phyloP scores from a whole-genome alignment of 805 yeast species.

The Phaffomyces thermotolerans region DNA sequence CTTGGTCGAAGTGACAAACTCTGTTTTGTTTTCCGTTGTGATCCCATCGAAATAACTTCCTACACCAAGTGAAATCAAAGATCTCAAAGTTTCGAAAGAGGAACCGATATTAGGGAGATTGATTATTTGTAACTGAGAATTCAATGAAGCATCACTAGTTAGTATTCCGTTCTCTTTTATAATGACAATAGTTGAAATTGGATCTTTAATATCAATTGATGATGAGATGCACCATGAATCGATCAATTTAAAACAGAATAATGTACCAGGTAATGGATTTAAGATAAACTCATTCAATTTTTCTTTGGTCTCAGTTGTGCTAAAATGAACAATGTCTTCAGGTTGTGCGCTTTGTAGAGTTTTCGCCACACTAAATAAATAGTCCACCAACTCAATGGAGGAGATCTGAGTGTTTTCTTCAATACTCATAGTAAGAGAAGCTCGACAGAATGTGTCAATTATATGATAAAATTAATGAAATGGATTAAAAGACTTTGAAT shows the following conservation, averaged over 20 bases:
- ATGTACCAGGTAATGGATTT: constrained; percentile 18
- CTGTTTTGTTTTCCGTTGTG: constrained; percentile 23
- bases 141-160: constrained; percentile 16
- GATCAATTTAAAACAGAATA: constrained; percentile 18
- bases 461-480: not conserved
- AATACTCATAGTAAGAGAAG: not conserved
- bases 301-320: constrained; percentile 10
- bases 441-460: not conserved
- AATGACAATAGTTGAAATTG: constrained; percentile 29
- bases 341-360: constrained; percentile 23
- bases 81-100: constrained; percentile 45
- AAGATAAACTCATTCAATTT: constrained; percentile 15
- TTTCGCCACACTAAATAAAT: constrained; percentile 24
- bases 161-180: constrained; percentile 36
- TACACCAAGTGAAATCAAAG: constrained; percentile 55
- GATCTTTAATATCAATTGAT: constrained; percentile 6
- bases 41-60: constrained; percentile 61
- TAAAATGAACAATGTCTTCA: constrained; percentile 23
- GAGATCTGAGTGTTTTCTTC: constrained; percentile 1
- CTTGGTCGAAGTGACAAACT: constrained; percentile 40
- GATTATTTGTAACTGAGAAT: constrained; percentile 28
- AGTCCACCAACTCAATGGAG: constrained; percentile 15
- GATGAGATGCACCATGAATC: constrained; percentile 13
- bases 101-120: constrained; percentile 27
- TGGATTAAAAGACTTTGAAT: too few species aligned